Evolutionary conservation across 208 protist genomes (phyloP).

Genomic region (Leishmania guyanensis): DNA sequence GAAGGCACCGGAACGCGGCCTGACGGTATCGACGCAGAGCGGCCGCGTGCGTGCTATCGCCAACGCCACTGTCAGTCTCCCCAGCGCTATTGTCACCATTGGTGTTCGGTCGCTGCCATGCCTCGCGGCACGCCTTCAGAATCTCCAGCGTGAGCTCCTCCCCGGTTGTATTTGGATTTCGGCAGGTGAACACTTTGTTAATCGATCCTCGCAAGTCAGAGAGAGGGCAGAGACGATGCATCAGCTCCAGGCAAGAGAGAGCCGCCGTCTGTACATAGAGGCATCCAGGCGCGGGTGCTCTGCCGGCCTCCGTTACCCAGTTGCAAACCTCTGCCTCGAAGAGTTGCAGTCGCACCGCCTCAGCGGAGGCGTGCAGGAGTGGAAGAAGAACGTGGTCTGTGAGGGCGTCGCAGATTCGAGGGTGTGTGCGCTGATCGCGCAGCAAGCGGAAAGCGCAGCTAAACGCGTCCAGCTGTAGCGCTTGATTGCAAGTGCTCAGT

Average conservation of each 20-base stretch:
- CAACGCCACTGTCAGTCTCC: not conserved
- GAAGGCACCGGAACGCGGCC: constrained; percentile 12
- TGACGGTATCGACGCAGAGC: constrained; percentile 19
- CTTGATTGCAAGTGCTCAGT: constrained; percentile 10
- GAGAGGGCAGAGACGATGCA: constrained; percentile 49
- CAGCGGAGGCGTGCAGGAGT: constrained; percentile 28
- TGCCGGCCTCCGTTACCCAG: constrained; percentile 34
- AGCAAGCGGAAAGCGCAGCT: not conserved
- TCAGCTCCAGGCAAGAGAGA: constrained; percentile 71
- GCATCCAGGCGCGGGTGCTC: not conserved
- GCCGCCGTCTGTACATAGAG: constrained; percentile 47
- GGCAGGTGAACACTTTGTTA: constrained; percentile 46
- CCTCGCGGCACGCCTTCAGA: constrained; percentile 59
- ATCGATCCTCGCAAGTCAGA: constrained; percentile 45
- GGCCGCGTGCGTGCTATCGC: constrained; percentile 10
- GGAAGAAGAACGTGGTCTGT: constrained; percentile 49
- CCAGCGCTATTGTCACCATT: not conserved
- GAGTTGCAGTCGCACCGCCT: constrained; percentile 27
- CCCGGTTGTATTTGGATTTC: constrained; percentile 35
- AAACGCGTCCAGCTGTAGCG: constrained; percentile 24
- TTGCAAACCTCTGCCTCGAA: constrained; percentile 34
- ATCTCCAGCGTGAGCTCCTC: constrained; percentile 82
- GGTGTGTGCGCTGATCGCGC: constrained; percentile 7
- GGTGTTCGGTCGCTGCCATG: constrained; percentile 7
- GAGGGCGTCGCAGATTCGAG: constrained; percentile 36